phyloP scores from a whole-genome alignment of 140 eudicot species.

The Eryngium alpinum region DNA sequence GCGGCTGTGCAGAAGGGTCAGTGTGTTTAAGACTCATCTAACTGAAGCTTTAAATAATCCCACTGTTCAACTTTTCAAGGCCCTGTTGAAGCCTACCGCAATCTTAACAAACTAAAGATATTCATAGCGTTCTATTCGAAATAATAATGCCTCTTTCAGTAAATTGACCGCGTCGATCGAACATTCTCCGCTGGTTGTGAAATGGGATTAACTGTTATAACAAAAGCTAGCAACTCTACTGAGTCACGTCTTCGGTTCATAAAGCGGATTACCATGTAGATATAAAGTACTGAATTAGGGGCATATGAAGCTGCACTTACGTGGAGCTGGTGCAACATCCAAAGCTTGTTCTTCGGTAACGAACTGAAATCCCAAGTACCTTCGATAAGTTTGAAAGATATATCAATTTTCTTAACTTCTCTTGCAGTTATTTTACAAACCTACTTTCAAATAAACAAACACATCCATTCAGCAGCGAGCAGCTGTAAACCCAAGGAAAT shows the following conservation, averaged over 20 bases:
- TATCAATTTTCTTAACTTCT: neutral
- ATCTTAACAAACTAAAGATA: neutral
- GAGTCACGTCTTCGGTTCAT: neutral
- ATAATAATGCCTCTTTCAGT: constrained; percentile 1
- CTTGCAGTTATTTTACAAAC: neutral
- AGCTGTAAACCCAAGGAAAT: too few relatives aligned
- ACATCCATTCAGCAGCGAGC: neutral
- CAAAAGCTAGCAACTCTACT: neutral
- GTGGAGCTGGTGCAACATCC: constrained; percentile 35
- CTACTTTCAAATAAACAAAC: neutral
- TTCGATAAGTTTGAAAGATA: constrained; percentile 22
- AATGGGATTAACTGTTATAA: neutral
- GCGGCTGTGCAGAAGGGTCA: neutral
- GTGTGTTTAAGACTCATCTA: neutral
- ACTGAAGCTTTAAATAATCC: neutral
- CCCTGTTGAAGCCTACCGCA: neutral
- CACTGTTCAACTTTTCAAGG: neutral
- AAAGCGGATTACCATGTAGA: neutral
- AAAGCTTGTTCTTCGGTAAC: constrained; percentile 59
- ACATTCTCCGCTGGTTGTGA: neutral
- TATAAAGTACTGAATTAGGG: neutral
- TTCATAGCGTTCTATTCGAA: neutral
- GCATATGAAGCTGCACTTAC: constrained; percentile 36
- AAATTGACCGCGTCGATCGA: neutral
- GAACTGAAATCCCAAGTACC: constrained; percentile 89